Conservation (phyloP, 768 basidiomycete species). For the Tylopilus sp. region DNA sequence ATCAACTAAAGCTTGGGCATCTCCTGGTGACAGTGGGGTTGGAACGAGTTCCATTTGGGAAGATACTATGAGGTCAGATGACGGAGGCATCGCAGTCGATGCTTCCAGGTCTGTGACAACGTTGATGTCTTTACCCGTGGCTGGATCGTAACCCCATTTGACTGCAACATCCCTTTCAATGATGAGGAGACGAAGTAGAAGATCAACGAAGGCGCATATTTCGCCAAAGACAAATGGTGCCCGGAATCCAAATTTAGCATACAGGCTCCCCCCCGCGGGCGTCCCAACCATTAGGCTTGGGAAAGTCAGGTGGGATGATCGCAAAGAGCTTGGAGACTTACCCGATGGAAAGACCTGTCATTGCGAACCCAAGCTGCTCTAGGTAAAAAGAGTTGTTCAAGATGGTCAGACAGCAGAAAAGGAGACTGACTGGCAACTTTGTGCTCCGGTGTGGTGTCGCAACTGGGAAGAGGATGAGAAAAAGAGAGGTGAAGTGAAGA, state of each 20-base stretch:
- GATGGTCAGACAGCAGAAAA: neutral
- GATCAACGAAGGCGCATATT: constrained; percentile 41
- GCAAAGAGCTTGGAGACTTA: constrained; percentile 17
- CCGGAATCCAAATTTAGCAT: constrained; percentile 54
- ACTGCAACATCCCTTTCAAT: constrained; percentile 54
- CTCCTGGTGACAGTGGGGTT: neutral
- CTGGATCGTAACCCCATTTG: constrained; percentile 45
- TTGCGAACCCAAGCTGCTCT: constrained; percentile 62
- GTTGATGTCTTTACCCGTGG: constrained; percentile 13
- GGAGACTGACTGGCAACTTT: constrained; percentile 43
- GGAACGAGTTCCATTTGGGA: neutral
- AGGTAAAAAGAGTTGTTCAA: neutral
- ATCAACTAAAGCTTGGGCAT: neutral
- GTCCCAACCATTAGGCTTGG: constrained; percentile 51
- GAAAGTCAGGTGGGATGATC: neutral
- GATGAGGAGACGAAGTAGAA: constrained; percentile 51
- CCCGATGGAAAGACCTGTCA: constrained; percentile 58
- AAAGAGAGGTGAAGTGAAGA: neutral
- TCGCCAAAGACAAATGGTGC: constrained; percentile 58
- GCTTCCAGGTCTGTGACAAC: constrained; percentile 7
- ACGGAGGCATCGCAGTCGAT: neutral
- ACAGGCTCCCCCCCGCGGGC: constrained; percentile 55
- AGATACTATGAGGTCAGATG: neutral
- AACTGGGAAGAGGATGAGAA: constrained; percentile 36
- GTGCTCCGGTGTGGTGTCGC: constrained; percentile 50